Percentiles rank a stretch among this genome's conserved stretches.
Conservation (phyloP, 2,329 filamentous ascomycete species). For the Myriangium duriaei region DNA sequence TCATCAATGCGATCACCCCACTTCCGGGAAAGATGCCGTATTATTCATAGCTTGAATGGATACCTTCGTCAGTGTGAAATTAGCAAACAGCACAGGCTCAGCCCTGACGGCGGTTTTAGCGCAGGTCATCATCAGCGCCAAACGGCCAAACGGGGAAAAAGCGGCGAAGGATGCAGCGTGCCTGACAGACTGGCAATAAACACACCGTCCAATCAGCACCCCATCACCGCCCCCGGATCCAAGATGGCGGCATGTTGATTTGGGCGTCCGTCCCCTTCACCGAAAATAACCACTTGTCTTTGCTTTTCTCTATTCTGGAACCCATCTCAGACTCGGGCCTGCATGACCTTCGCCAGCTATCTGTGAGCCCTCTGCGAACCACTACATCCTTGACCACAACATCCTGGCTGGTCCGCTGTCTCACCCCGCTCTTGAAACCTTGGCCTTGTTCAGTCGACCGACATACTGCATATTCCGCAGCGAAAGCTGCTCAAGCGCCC, state of each 20-base stretch:
- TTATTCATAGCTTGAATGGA: no score
- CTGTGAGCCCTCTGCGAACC: no score
- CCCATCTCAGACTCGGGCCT: no score
- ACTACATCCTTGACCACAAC: neutral
- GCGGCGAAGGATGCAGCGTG: neutral
- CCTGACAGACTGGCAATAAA: neutral
- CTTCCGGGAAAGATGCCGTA: no score
- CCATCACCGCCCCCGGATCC: neutral
- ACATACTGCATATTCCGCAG: neutral
- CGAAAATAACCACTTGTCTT: no score
- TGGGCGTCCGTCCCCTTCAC: no score
- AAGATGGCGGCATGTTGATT: neutral
- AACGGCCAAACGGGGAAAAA: no score
- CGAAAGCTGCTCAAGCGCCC: neutral
- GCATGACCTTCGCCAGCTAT: no score
- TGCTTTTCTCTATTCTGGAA: no score
- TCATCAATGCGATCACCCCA: no score
- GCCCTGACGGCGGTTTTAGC: neutral
- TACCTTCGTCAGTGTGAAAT: no score
- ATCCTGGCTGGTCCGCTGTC: neutral
- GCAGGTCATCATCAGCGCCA: no score
- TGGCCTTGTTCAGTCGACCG: neutral
- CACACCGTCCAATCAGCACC: neutral
- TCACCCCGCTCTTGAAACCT: neutral
- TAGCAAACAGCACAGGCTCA: neutral